Conservation (phyloP, 306 rosid species). For the Glycine soja region DNA sequence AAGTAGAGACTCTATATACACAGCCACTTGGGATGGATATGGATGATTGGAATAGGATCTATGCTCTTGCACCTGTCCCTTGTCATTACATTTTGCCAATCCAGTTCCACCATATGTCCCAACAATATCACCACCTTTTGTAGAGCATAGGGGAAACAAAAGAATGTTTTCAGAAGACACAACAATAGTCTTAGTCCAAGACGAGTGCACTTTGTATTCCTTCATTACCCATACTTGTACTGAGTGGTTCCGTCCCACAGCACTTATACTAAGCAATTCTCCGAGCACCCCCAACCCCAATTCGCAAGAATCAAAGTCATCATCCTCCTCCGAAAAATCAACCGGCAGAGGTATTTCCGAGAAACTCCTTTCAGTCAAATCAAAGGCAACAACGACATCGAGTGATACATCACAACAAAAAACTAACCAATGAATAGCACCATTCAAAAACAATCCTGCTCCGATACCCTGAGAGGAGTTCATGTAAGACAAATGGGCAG, state of each 20-base stretch:
- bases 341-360: neutral
- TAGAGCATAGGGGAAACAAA: neutral
- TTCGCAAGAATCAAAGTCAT: neutral
- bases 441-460: too few species aligned
- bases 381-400: too few species aligned
- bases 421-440: too few species aligned
- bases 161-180: neutral
- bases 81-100: constrained; percentile 5
- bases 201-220: neutral
- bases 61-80: neutral
- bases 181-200: constrained; percentile 7
- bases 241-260: neutral
- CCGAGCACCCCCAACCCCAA: neutral
- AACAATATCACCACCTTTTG: neutral
- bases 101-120: neutral
- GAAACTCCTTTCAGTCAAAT: neutral
- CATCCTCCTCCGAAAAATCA: neutral
- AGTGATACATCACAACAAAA: too few species aligned
- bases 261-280: neutral
- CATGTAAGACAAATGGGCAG: too few species aligned
- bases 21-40: neutral
- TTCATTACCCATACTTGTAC: constrained; percentile 6
- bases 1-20: neutral
- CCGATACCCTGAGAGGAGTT: too few species aligned
- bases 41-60: neutral